phyloP scores from a whole-genome alignment of 2,329 filamentous ascomycete genomes.

The Fonsecaea pedrosoi region DNA sequence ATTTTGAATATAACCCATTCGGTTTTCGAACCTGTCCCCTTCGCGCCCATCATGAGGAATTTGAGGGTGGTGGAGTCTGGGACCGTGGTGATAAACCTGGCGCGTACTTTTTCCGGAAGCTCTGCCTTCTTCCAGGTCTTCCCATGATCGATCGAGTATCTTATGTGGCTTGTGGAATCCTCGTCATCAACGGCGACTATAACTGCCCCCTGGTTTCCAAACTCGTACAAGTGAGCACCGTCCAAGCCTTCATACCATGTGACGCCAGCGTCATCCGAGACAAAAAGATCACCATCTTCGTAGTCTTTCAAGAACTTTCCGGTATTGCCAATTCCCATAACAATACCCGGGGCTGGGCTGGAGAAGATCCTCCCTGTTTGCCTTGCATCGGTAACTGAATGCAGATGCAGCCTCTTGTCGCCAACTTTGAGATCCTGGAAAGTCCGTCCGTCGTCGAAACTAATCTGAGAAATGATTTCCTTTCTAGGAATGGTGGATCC shows the following conservation, averaged over 20 bases:
- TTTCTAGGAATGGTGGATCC: conserved; percentile 65
- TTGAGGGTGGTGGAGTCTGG: conserved; percentile 92
- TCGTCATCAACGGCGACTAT: conserved; percentile 80
- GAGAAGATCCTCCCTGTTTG: conserved; percentile 90
- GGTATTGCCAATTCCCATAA: conserved; percentile 93
- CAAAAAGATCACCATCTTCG: conserved; percentile 76
- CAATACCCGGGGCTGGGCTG: conserved; percentile 87
- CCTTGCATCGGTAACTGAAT: conserved; percentile 84
- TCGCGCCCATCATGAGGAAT: conserved; percentile 76
- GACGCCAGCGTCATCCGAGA: conserved; percentile 88
- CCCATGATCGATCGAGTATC: conserved; percentile 90
- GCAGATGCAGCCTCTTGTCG: conserved; percentile 76
- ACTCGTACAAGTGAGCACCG: conserved; percentile 92
- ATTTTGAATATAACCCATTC: conserved; percentile 73
- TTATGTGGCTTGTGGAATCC: conserved; percentile 65
- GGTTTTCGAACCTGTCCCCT: conserved; percentile 59
- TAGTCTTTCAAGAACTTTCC: conserved; percentile 76
- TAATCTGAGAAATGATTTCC: conserved; percentile 76
- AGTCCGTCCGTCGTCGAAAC: conserved; percentile 91
- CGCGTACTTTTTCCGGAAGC: conserved; percentile 71
- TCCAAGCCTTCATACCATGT: conserved; percentile 77
- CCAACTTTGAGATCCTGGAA: conserved; percentile 76
- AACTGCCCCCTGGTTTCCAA: conserved; percentile 90
- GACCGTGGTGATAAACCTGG: conserved; percentile 80
- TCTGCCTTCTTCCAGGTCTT: conserved; percentile 78